Percentiles rank a stretch among this genome's conserved stretches.
Evolutionary conservation across 2,329 filamentous ascomycete genomes (phyloP).

Genomic region (Dactylellina sp.): DNA sequence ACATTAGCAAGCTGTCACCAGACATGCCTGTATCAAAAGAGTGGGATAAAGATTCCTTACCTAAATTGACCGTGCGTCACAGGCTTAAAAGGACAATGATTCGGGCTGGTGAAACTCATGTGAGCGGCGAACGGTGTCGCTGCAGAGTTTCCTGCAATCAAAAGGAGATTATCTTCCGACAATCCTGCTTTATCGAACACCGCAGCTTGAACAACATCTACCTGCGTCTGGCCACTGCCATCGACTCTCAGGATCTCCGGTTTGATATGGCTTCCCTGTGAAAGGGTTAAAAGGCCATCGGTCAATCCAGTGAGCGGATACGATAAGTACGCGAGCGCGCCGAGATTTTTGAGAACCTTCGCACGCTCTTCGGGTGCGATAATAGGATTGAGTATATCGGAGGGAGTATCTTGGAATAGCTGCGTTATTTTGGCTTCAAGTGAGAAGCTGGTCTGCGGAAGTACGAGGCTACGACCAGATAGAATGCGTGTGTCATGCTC

Average conservation of each 20-base stretch:
- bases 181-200: not conserved
- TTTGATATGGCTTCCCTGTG: constrained; percentile 65
- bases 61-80: constrained; percentile 67
- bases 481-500: constrained; percentile 61
- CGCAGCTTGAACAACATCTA: not conserved
- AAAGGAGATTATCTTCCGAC: not conserved
- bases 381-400: constrained; percentile 57
- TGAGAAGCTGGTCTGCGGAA: constrained; percentile 64
- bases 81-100: constrained; percentile 56
- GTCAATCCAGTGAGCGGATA: constrained; percentile 62
- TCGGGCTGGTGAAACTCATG: not conserved
- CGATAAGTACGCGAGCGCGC: constrained; percentile 61
- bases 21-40: too few species aligned
- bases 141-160: constrained; percentile 22
- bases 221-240: constrained; percentile 40
- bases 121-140: constrained; percentile 63
- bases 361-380: constrained; percentile 32
- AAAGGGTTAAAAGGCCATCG: constrained; percentile 62
- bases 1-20: too few species aligned
- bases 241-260: constrained; percentile 60
- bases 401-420: constrained; percentile 62
- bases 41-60: too few species aligned
- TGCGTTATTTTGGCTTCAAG: constrained; percentile 62
- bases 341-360: constrained; percentile 39
- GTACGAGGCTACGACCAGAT: constrained; percentile 64